A percentile compares a stretch with the other conserved stretches of the same genome.
Conservation (phyloP, 164 flowering plant species). For the Nelumbo lutea region DNA sequence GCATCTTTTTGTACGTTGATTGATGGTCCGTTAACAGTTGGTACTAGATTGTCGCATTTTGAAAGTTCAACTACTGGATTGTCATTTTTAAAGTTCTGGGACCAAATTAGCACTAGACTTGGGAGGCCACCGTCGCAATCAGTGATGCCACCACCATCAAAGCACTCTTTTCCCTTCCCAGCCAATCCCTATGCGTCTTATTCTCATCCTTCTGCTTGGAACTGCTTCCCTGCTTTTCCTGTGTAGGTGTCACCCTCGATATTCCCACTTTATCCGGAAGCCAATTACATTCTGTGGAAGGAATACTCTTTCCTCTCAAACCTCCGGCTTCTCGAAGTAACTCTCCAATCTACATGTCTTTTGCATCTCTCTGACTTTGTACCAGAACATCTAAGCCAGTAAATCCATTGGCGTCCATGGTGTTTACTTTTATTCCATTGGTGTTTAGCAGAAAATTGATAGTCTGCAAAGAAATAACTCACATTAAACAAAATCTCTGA, state of each 20-base stretch:
- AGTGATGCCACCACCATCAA: constrained; percentile 10
- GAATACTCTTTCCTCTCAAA: neutral
- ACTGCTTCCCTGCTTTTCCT: no score
- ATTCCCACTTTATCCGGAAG: no score
- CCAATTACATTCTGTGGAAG: neutral
- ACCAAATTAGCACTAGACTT: neutral
- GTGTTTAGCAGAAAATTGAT: no score
- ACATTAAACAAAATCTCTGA: no score
- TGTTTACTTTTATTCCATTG: neutral
- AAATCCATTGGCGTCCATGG: constrained; percentile 8
- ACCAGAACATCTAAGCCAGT: constrained; percentile 16
- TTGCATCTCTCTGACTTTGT: constrained; percentile 8
- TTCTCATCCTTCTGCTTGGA: neutral
- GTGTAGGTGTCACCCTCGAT: no score
- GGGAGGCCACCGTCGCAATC: constrained; percentile 20
- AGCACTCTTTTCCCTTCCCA: neutral
- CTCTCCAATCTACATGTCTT: constrained; percentile 12
- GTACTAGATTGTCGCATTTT: no score
- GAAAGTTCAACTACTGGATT: no score
- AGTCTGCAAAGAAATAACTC: no score
- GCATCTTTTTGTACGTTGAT: no score
- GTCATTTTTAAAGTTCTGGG: no score
- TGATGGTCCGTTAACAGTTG: no score
- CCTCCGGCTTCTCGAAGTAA: neutral
- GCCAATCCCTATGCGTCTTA: constrained; percentile 7